Base-by-base conservation (phyloP, 768 basidiomycete species). In the Chalciporus chontae region DNA sequence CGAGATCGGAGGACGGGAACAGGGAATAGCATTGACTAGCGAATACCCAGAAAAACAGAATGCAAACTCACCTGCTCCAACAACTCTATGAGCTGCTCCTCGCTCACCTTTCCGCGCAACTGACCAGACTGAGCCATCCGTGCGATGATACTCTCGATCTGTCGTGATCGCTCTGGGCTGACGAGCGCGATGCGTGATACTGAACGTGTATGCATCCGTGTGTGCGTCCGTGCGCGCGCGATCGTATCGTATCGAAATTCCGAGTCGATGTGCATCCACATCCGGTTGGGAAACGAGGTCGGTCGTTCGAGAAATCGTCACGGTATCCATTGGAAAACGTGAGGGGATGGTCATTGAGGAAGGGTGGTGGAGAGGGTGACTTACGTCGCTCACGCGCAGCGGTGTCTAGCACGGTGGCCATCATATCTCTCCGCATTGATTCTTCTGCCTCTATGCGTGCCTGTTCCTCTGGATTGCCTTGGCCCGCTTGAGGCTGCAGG, bases 141-240 rank as follows among this genome's bases (percentile, higher is more conserved):
- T 36, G 87, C 56, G 27, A 95, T 73, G 50, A 93, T 81, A 3
- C 70, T 72, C 68, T 94, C 89, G 57, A 95, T 88, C 65, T 91
- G 83, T 54, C 77, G 77, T 15, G 90, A 86, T 63, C 90, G 75
- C 36, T 88, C 83, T 0, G 90, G 85, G 56, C 88, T 87, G 58
- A 94, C 93, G 24, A 95, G 81, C 4, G 85, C 79, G 55, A 95
- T 94, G 43, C 94, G 83, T 9, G 89, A 84, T 48, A 94, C 92
- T 95, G 61, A 21, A n/a, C 26, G 26, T 26, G 4, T n/a, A 21
- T 21, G 21, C 4, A 21, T 21, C 2, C 21, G 21, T 21, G 21
- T 21, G 4, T 21, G 26, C 26, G 26, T 26, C 4, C 24, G 24
- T 24, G 24, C 24, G 24, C 3, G 26, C 8, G 26, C 26, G 26